Evolutionary conservation across 2,329 filamentous ascomycete species (phyloP), one percentile per base, ranked within the genome.

Genomic region (Verticillium albo-atrum): DNA sequence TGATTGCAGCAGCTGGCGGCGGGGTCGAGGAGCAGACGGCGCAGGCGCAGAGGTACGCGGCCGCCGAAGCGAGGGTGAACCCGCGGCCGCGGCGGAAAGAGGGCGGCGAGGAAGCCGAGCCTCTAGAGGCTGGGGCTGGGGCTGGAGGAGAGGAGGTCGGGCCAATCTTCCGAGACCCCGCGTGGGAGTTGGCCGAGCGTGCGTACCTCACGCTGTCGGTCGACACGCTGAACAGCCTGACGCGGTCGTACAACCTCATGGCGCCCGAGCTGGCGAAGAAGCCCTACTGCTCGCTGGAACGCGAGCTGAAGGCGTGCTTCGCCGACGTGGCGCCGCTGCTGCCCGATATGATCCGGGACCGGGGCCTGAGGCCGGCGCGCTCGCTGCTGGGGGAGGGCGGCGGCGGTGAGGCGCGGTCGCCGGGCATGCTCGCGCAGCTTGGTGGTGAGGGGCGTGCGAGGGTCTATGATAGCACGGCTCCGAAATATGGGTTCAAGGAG

Each of bases 161-260:
- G 9, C 37, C 37, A 2, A 25, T 47, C n/a, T 94, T 97, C 68
- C 88, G 95, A 34, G 92, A 98, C 66, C 77, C 86, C 0, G 76
- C 82, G 1, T 97, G 94, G 89, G 84, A 95, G 64, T 75, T 79
- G 23, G 82, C 84, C 6, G 92, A 98, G 72, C 75, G 77, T 3
- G 80, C 87, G 6, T 98, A 96, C 75, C 86, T 93, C 71, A 84
- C 83, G 42, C 82, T 95, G 5, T 85, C 91, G 5, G 83, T 99
- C 64, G 82, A 84, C 54, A 86, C 91, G 59, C 84, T 98, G 59
- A 98, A 98, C 74, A 74, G 77, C 30, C 80, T 96, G 55, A 89
- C 92, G 7, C 85, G 95, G 27, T 90, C 90, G 15, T 99, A 99
- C 78, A 98, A 98, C 68, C 84, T 98, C 3, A 94, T 96, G 87